Evolutionary conservation across 257 asterid genomes (phyloP).

Genomic region (Solanum pinnatisectum): DNA sequence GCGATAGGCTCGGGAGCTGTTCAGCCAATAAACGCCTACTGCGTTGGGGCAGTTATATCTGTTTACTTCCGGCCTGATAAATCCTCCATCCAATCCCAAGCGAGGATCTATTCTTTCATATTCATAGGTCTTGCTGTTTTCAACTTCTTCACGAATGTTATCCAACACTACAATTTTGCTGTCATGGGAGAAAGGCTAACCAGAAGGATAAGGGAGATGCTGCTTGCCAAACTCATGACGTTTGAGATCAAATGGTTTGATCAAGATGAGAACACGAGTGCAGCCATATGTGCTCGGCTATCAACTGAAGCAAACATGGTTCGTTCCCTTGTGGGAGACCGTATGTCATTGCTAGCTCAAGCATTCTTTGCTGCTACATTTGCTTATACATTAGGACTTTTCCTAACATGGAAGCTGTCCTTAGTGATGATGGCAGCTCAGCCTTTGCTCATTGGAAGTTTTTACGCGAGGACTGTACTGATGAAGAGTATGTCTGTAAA

Average conservation of each 20-base stretch:
- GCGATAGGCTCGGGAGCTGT: constrained; percentile 66
- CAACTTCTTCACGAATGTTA: constrained; percentile 42
- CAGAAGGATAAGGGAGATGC: constrained; percentile 38
- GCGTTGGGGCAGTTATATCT: constrained; percentile 50
- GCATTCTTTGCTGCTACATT: constrained; percentile 42
- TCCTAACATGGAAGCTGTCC: constrained; percentile 46
- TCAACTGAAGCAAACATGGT: constrained; percentile 54
- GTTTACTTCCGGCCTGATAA: constrained; percentile 45
- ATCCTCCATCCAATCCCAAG: constrained; percentile 37
- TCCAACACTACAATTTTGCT: constrained; percentile 56
- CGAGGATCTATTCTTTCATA: constrained; percentile 32
- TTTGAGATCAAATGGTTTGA: constrained; percentile 59
- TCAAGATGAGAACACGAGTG: constrained; percentile 45
- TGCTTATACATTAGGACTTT: constrained; percentile 47
- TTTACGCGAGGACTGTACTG: constrained; percentile 43
- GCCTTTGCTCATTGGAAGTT: constrained; percentile 59
- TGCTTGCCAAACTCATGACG: constrained; percentile 40
- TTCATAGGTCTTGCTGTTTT: constrained; percentile 48
- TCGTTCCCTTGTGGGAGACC: constrained; percentile 55
- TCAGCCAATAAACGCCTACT: constrained; percentile 58
- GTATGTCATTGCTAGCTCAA: constrained; percentile 44
- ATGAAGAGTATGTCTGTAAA: constrained; percentile 51
- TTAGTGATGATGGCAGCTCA: constrained; percentile 65
- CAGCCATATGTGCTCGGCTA: constrained; percentile 44
- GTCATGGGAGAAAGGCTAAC: constrained; percentile 56